Base-by-base conservation (phyloP, 1,284 basidiomycete species). In the Mycosarcoma mackinlayi region DNA sequence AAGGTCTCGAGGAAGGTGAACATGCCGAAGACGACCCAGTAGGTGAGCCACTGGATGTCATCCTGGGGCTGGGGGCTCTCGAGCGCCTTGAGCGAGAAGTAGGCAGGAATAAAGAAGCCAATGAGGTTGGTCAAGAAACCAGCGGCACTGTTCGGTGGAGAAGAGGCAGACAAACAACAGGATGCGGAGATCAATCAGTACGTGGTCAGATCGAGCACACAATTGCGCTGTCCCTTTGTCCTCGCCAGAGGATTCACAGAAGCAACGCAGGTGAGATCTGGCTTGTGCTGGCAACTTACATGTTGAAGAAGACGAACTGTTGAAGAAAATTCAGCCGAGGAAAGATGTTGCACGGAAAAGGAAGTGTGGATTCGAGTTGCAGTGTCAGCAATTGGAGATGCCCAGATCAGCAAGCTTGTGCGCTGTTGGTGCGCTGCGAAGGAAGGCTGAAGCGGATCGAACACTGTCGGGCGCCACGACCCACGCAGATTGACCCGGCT, bases 281-380 rank as follows among this genome's bases (percentile, higher is more conserved):
- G n/a, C 10, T 21, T 21, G 3, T 38, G 9, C 8, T 3, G n/a
- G 4, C 19, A 28, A 67, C 73, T 59, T 51, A 78, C 76, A 81
- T 79, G 80, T 82, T 80, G 65, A 81, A 81, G 74, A 80, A 81
- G 63, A 82, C 84, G 78, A 86, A 63, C 85, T 86, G 85, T 80
- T 39, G 23, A 52, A 52, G 6, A 9, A 42, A 35, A 28, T 8
- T 23, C 5, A 19, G 13, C 9, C 14, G n/a, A 28, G 11, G 19
- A n/a, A 11, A 33, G 37, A 18, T 21, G 11, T 13, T 19, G 82
- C 83, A 69, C 83, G 83, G 18, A 40, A 24, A 11, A 23, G 13
- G 10, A 31, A n/a, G n/a, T n/a, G n/a, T n/a, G n/a, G n/a, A n/a
- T n/a, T n/a, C n/a, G n/a, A n/a, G 10, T n/a, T 9, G 2, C 10